phyloP scores from a whole-genome alignment of 2,329 filamentous ascomycete species.

The Fusarium stilboides region DNA sequence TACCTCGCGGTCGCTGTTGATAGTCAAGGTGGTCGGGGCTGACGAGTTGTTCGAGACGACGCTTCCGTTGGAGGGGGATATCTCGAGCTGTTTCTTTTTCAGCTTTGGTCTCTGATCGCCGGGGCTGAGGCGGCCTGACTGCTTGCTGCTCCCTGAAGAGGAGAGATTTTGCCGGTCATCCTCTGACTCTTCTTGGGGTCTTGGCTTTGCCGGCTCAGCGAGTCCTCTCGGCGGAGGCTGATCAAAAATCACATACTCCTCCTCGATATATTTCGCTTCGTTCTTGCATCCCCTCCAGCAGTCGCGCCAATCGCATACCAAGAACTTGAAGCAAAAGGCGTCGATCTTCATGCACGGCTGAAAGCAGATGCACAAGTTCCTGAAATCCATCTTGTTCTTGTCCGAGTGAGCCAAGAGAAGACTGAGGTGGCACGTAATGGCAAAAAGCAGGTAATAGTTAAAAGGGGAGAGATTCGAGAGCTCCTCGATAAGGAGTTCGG shows the following conservation, averaged over 20 bases:
- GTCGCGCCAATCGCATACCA: constrained; percentile 95
- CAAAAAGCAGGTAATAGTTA: constrained; percentile 98
- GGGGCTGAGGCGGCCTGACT: constrained; percentile 53
- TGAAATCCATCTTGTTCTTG: constrained; percentile 98
- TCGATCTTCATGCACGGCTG: constrained; percentile 98
- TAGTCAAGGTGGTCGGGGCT: constrained; percentile 63
- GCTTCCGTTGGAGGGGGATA: constrained; percentile 61
- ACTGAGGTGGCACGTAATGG: constrained; percentile 96
- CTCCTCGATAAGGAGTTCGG: constrained; percentile 89
- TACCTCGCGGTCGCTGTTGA: constrained; percentile 57
- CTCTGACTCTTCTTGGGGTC: constrained; percentile 45
- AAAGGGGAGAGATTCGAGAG: constrained; percentile 95
- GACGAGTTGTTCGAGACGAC: constrained; percentile 61
- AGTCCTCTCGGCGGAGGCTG: constrained; percentile 69
- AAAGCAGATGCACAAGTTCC: constrained; percentile 96
- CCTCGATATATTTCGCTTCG: constrained; percentile 83
- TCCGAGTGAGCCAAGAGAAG: constrained; percentile 91
- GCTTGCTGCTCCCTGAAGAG: constrained; percentile 76
- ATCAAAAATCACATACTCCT: constrained; percentile 75
- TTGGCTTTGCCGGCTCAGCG: constrained; percentile 54
- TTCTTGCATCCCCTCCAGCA: constrained; percentile 98
- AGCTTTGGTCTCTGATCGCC: constrained; percentile 46
- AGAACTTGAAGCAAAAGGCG: constrained; percentile 92
- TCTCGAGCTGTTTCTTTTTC: constrained; percentile 62
- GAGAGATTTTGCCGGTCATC: constrained; percentile 58